Evolutionary conservation across 805 yeast species (phyloP).

Genomic region (Wickerhamomyces ciferrii): DNA sequence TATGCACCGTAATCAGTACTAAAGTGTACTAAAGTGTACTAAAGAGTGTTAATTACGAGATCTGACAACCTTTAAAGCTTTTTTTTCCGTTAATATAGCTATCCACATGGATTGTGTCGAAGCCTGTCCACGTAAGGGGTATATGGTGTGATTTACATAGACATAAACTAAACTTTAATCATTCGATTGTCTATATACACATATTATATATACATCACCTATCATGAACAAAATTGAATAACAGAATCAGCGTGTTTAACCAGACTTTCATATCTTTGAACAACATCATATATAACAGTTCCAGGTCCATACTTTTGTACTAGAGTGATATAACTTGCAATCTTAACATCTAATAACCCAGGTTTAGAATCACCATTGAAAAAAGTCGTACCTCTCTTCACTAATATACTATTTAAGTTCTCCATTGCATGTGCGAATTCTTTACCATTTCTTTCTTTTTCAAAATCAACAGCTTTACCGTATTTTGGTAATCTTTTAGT

Average conservation of each 20-base stretch:
- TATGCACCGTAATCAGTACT: not conserved
- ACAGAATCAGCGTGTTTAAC: slow-evolving; percentile 13
- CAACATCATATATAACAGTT: slow-evolving; percentile 1
- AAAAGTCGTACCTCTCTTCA: slow-evolving; percentile 9
- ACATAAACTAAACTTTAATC: no score
- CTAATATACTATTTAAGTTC: slow-evolving; percentile 20
- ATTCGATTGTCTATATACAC: no score
- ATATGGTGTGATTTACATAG: no score
- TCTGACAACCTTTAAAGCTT: not conserved
- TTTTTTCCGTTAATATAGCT: no score
- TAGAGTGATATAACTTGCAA: slow-evolving; percentile 26
- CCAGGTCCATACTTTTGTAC: slow-evolving; percentile 14
- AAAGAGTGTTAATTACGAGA: not conserved
- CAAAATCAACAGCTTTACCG: slow-evolving; percentile 7
- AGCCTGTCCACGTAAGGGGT: no score
- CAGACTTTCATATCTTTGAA: slow-evolving; percentile 8
- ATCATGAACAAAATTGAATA: slow-evolving; percentile 5
- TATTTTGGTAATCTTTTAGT: slow-evolving; percentile 4
- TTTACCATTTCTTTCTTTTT: slow-evolving; percentile 13
- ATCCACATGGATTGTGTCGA: no score
- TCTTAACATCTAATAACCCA: slow-evolving; percentile 24
- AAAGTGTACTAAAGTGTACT: no score
- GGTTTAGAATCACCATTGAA: slow-evolving; percentile 14
- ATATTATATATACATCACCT: not conserved
- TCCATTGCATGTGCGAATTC: slow-evolving; percentile 18